phyloP scores from a whole-genome alignment of 208 protist species.

The Borovskyia barvae region DNA sequence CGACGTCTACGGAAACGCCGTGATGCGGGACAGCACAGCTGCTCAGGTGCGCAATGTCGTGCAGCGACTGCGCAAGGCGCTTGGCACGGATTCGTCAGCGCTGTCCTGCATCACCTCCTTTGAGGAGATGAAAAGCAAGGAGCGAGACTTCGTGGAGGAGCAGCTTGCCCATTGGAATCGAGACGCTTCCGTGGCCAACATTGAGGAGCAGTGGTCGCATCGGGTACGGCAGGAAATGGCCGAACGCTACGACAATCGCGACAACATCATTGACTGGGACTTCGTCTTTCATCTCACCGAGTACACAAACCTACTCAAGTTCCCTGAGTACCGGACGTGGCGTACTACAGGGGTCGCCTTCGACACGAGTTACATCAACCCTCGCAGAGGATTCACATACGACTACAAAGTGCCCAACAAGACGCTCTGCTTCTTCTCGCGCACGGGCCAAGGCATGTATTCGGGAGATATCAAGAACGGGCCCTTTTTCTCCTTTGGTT shows the following conservation, averaged over 20 bases:
- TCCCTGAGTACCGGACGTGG: conserved; percentile 88
- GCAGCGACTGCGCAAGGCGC: conserved; percentile 46
- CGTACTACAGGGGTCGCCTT: conserved; percentile 86
- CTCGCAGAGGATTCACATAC: conserved; percentile 72
- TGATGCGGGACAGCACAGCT: conserved; percentile 73
- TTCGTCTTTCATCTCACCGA: conserved; percentile 85
- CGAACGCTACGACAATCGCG: conserved; percentile 89
- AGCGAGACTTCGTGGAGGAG: conserved; percentile 83
- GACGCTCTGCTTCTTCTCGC: conserved; percentile 82
- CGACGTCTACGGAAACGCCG: conserved; percentile 82
- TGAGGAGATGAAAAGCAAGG: conserved; percentile 83
- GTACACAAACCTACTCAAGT: conserved; percentile 87
- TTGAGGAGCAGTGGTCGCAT: conserved; percentile 56
- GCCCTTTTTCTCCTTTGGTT: conserved; percentile 81
- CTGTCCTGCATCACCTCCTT: conserved; percentile 51
- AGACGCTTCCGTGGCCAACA: conserved; percentile 51
- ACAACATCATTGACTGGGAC: conserved; percentile 93
- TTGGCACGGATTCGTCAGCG: conserved; percentile 31
- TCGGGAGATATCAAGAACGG: conserved; percentile 85
- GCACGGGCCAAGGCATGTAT: conserved; percentile 64
- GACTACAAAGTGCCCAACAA: conserved; percentile 84
- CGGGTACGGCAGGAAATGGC: conserved; percentile 88
- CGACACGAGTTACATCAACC: conserved; percentile 86
- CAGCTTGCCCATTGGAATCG: conserved; percentile 77
- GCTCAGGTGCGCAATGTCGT: conserved; percentile 71